Base-by-base conservation (phyloP, 2,329 filamentous ascomycete genomes). In the Fusarium clavum region DNA sequence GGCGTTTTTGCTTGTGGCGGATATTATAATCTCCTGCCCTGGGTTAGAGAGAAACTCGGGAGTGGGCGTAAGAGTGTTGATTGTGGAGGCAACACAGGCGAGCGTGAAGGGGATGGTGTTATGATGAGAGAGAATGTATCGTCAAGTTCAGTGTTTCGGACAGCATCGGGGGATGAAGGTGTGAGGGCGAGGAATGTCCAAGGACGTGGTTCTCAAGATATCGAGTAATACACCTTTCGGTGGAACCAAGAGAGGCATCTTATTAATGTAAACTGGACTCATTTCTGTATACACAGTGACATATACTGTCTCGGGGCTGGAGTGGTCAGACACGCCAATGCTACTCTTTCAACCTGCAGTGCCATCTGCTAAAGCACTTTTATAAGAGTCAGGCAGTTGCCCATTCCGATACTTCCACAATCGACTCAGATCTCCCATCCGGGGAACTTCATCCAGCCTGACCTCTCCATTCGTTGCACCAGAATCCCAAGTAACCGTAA, bases 1-100 rank as follows among this genome's bases (percentile, higher is more conserved):
- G 90, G 90, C 18, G 84, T 92, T 4, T 90, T 92, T 77, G 85
- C 86, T 0, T 90, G 86, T 62, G 90, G 90, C 1, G 88, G 84
- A 3, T 90, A 90, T 65, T 91, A 88, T 73, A 91, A 91, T 69
- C 76, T 92, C 5, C 57, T 83, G 14, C 89, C 90, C 3, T 90
- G 88, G 70, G 30, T 57, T 18, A 66, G 32, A 11, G 73, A 61
- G 57, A 55, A 60, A 38, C 68, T 58, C 8, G 29, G 49, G 9
- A 24, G 27, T 2, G 51, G 40, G 7, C 8, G 12, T 4, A 73
- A 64, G 54, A 45, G 29, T 25, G 22, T 4, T 10, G 48, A 41
- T 4, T 61, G 24, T 2, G 58, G 46, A 12, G 18, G 5, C 5
- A 82, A 86, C 64, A 79, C 83, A 27, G 73, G 5, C 0, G 61